Evolutionary conservation across 1,284 basidiomycete genomes (phyloP).

Genomic region (Cystobasidiaceae sp.): DNA sequence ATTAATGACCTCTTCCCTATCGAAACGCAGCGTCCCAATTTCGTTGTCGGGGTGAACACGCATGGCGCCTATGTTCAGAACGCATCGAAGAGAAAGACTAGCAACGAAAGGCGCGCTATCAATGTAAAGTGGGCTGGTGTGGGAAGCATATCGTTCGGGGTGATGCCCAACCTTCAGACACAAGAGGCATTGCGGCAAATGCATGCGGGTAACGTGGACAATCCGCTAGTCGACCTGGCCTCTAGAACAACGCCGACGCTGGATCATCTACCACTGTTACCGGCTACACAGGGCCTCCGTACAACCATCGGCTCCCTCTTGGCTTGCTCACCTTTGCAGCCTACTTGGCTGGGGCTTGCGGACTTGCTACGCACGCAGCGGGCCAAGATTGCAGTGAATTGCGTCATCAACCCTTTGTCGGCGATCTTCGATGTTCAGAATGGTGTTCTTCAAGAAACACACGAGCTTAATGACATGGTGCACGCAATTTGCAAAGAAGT

Average conservation of each 20-base stretch:
- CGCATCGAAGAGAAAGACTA: not conserved
- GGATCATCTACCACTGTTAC: slow-evolving; percentile 54
- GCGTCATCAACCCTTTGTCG: slow-evolving; percentile 81
- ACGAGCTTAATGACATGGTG: slow-evolving; percentile 37
- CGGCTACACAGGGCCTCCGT: slow-evolving; percentile 55
- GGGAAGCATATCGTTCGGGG: slow-evolving; percentile 70
- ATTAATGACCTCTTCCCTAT: slow-evolving; percentile 67
- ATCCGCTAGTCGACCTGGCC: slow-evolving; percentile 39
- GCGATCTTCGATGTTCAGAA: slow-evolving; percentile 76
- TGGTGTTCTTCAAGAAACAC: slow-evolving; percentile 56
- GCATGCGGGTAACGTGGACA: slow-evolving; percentile 36
- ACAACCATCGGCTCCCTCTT: slow-evolving; percentile 64
- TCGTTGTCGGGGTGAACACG: slow-evolving; percentile 75
- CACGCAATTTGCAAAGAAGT: slow-evolving; percentile 40
- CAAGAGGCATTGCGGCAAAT: slow-evolving; percentile 25
- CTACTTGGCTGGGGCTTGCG: slow-evolving; percentile 64
- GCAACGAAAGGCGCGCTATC: slow-evolving; percentile 46
- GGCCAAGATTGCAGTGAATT: slow-evolving; percentile 78
- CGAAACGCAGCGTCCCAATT: slow-evolving; percentile 67
- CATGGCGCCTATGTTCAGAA: slow-evolving; percentile 61
- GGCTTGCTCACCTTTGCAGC: slow-evolving; percentile 56
- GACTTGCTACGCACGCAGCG: slow-evolving; percentile 67
- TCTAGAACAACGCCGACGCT: slow-evolving; percentile 48
- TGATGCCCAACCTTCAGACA: slow-evolving; percentile 63
- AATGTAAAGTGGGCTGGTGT: slow-evolving; percentile 66